Conservation (phyloP, 1,139 yeast genomes). For the Saccharomyces hybrid region DNA sequence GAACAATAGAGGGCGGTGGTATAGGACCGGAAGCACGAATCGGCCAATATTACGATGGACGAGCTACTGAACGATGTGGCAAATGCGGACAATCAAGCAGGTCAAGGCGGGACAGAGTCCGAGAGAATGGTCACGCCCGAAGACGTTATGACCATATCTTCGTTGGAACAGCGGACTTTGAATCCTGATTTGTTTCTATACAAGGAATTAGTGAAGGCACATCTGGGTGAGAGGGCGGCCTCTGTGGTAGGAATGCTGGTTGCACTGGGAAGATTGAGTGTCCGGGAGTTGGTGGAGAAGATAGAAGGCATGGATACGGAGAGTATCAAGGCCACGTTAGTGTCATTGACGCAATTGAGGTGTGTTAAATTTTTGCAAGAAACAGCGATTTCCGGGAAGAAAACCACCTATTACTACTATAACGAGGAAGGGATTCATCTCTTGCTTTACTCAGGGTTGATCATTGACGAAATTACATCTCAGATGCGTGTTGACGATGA, state of each 20-base stretch:
- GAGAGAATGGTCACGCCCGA: slow-evolving; percentile 5
- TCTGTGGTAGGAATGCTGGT: slow-evolving; percentile 46
- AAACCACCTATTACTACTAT: slow-evolving; percentile 47
- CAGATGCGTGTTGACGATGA: slow-evolving; percentile 32
- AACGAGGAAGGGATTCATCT: slow-evolving; percentile 58
- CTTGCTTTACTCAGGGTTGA: slow-evolving; percentile 71
- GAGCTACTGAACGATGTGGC: neutral
- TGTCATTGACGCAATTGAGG: slow-evolving; percentile 57
- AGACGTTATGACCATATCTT: slow-evolving; percentile 12
- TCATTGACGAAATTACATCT: slow-evolving; percentile 44
- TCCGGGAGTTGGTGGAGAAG: slow-evolving; percentile 40
- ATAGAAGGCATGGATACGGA: slow-evolving; percentile 37
- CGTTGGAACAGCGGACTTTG: slow-evolving; percentile 38
- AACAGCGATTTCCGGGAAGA: slow-evolving; percentile 30
- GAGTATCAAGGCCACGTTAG: slow-evolving; percentile 50
- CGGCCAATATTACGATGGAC: neutral
- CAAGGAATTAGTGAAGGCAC: slow-evolving; percentile 46
- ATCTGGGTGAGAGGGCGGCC: slow-evolving; percentile 61
- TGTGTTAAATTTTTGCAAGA: slow-evolving; percentile 53
- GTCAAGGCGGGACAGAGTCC: no score
- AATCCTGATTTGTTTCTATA: slow-evolving; percentile 57
- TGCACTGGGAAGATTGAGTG: slow-evolving; percentile 52
- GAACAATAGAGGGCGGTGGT: neutral
- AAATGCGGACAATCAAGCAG: neutral
- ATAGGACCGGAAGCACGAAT: no score